Percentiles rank a stretch among this genome's conserved stretches.
phyloP scores from a whole-genome alignment of 257 asterid genomes.

The Voacanga thouarsii region DNA sequence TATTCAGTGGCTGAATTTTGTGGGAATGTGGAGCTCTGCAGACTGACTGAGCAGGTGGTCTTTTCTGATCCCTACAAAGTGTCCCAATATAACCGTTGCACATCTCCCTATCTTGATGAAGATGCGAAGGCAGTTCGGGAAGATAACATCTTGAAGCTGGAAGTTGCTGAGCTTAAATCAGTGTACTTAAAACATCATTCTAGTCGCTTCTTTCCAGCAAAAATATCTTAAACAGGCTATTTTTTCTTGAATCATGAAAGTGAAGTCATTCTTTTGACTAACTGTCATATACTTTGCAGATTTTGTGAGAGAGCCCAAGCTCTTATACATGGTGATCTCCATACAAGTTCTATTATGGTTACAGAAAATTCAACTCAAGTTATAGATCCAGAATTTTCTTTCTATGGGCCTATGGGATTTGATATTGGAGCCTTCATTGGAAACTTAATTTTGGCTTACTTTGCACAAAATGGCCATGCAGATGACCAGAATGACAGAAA shows the following conservation, averaged over 20 bases:
- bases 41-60: conserved; percentile 93
- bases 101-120: conserved; percentile 83
- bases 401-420: conserved; percentile 93
- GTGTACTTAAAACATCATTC: conserved; percentile 38
- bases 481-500: conserved; percentile 61
- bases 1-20: conserved; percentile 88
- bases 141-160: conserved; percentile 76
- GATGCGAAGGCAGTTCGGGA: conserved; percentile 82
- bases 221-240: neutral
- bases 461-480: conserved; percentile 93
- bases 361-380: conserved; percentile 77
- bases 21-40: conserved; percentile 87
- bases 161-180: conserved; percentile 86
- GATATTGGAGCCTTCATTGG: conserved; percentile 95
- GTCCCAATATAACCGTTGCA: conserved; percentile 75
- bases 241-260: neutral
- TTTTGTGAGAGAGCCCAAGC: conserved; percentile 98
- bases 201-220: conserved; percentile 2
- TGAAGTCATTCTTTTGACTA: conserved; percentile 13
- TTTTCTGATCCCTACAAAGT: conserved; percentile 94
- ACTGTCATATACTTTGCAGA: conserved; percentile 43
- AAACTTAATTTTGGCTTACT: conserved; percentile 81
- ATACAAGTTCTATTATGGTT: conserved; percentile 95
- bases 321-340: conserved; percentile 93
- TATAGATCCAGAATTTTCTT: conserved; percentile 91